A percentile compares a stretch with the other conserved stretches of the same genome.
phyloP scores from a whole-genome alignment of 345 rosid genomes.

The Eutrema yunnanense region DNA sequence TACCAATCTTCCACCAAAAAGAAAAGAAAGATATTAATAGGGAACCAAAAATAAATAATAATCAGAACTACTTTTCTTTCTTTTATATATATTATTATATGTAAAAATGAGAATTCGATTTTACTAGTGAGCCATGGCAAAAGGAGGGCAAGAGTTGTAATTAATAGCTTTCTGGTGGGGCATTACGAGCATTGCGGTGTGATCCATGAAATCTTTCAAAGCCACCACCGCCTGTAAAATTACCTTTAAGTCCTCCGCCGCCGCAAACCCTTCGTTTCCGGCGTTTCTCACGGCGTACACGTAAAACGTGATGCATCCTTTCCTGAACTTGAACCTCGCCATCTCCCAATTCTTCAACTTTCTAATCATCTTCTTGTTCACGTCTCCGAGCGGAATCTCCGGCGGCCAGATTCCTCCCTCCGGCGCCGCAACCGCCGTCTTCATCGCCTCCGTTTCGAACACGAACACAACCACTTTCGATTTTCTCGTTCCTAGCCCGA shows the following conservation, averaged over 20 bases:
- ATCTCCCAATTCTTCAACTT: slow-evolving; percentile 63
- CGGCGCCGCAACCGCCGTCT: slow-evolving; percentile 40
- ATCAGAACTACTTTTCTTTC: not conserved
- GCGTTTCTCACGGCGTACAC: slow-evolving; percentile 68
- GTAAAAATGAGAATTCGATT: not conserved
- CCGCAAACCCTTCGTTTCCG: slow-evolving; percentile 53
- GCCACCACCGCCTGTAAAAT: slow-evolving; percentile 80
- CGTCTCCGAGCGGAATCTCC: slow-evolving; percentile 84
- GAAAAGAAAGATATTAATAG: not conserved
- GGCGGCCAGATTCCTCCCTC: slow-evolving; percentile 52
- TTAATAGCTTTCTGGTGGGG: slow-evolving; percentile 81
- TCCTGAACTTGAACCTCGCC: slow-evolving; percentile 92
- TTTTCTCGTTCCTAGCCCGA: slow-evolving; percentile 85
- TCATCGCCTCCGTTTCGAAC: slow-evolving; percentile 73
- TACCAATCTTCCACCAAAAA: not conserved
- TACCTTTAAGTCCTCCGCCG: slow-evolving; percentile 72
- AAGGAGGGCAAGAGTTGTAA: slow-evolving; percentile 37
- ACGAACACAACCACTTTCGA: slow-evolving; percentile 77
- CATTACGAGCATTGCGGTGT: slow-evolving; percentile 90
- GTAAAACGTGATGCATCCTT: slow-evolving; percentile 96
- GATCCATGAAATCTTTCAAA: slow-evolving; percentile 94
- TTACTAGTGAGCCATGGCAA: slow-evolving; percentile 70
- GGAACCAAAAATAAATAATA: slow-evolving; percentile 19
- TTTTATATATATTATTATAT: not conserved
- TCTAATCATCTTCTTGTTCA: slow-evolving; percentile 75